Conservation (phyloP, 2,329 filamentous ascomycete species). For the Scopulariopsis brevicaulis region DNA sequence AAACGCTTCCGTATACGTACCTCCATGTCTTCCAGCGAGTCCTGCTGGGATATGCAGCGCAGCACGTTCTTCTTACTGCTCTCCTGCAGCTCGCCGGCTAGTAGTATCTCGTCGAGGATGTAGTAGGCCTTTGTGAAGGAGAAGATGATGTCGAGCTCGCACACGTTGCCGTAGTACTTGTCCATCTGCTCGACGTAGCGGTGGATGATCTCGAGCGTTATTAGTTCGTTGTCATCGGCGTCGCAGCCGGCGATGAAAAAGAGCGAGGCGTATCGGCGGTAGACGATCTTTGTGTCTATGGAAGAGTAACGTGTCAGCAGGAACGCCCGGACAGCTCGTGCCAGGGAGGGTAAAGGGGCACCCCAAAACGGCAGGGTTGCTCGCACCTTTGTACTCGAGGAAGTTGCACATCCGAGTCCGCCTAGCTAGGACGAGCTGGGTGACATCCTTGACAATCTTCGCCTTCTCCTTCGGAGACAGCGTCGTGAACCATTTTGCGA, state of each 20-base stretch:
- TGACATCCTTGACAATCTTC: conserved; percentile 99
- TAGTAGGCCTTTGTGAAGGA: conserved; percentile 99
- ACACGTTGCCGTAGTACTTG: conserved; percentile 99
- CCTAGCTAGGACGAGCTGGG: conserved; percentile 89
- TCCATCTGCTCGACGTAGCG: conserved; percentile 99
- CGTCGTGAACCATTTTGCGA: conserved; percentile 99
- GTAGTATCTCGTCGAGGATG: conserved; percentile 89
- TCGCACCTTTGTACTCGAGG: conserved; percentile 90
- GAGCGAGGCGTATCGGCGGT: conserved; percentile 94
- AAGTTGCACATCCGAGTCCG: conserved; percentile 99
- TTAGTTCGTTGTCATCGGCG: conserved; percentile 95
- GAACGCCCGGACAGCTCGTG: neutral
- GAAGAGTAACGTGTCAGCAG: conserved; percentile 6
- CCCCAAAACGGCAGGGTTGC: neutral
- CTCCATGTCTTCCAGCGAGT: conserved; percentile 98
- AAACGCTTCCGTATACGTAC: conserved; percentile 45
- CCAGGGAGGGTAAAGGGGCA: neutral
- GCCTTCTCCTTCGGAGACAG: conserved; percentile 96
- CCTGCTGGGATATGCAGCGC: conserved; percentile 91
- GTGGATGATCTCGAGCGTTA: conserved; percentile 96
- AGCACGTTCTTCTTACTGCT: conserved; percentile 99
- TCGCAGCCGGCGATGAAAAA: conserved; percentile 98
- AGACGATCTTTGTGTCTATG: conserved; percentile 93
- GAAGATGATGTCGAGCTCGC: conserved; percentile 99
- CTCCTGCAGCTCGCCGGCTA: conserved; percentile 95